Evolutionary conservation across 768 basidiomycete genomes (phyloP).

Genomic region (Rhizopogon roseolus): DNA sequence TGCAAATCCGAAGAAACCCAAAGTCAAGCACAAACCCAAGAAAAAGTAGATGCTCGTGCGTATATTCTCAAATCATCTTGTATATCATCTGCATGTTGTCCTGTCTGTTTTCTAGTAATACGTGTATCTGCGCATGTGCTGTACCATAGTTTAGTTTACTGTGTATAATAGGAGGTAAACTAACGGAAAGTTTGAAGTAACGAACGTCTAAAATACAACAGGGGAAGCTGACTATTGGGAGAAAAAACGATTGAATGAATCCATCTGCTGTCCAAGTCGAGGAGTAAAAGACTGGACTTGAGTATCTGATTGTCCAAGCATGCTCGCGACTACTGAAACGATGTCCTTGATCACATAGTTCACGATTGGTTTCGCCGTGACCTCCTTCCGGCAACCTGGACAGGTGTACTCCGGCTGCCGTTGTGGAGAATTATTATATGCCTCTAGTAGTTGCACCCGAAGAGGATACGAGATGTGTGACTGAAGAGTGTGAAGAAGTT

Average conservation of each 20-base stretch:
- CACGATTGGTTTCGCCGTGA: constrained; percentile 49
- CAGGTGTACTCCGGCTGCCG: constrained; percentile 56
- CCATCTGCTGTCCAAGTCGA: constrained; percentile 1
- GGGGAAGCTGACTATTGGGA: constrained; percentile 6
- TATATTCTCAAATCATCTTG: background rate
- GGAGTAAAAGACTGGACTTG: background rate
- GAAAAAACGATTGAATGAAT: constrained; percentile 49
- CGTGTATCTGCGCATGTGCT: background rate
- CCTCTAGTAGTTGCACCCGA: constrained; percentile 11
- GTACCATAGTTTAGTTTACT: constrained; percentile 1
- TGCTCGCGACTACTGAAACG: constrained; percentile 43
- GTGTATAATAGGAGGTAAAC: constrained; percentile 1
- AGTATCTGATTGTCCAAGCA: constrained; percentile 45
- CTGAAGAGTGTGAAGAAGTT: constrained; percentile 9
- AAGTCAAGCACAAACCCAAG: constrained; percentile 36
- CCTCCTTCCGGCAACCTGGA: constrained; percentile 55
- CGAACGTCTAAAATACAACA: background rate
- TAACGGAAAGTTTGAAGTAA: background rate
- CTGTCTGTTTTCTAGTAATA: background rate
- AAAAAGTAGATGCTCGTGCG: constrained; percentile 27
- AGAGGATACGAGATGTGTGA: constrained; percentile 7
- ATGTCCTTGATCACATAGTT: constrained; percentile 58
- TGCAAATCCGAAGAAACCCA: constrained; percentile 28
- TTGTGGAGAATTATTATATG: constrained; percentile 20
- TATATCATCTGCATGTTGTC: background rate